Percentiles rank a stretch among this genome's conserved stretches.
Conservation (phyloP, 225 moss, liverwort and hornwort genomes). For the Climacium dendroides region DNA sequence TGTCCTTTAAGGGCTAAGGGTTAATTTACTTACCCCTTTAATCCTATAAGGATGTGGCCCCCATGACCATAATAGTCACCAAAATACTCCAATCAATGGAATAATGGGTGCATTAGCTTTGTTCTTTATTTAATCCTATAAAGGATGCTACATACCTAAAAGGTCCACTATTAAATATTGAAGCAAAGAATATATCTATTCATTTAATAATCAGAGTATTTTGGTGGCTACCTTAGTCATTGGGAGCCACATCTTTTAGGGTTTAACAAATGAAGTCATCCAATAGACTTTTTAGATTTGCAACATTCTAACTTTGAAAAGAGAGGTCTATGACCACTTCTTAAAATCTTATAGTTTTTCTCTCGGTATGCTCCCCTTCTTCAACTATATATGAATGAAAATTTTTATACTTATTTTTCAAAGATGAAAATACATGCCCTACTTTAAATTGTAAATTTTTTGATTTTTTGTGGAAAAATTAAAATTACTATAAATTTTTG, state of each 20-base stretch:
- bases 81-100: neutral
- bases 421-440: accelerated
- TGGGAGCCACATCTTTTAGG: accelerated
- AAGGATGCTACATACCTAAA: accelerated
- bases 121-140: accelerated
- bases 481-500: neutral
- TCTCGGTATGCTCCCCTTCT: neutral
- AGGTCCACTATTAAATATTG: neutral
- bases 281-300: accelerated
- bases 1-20: no score
- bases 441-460: accelerated
- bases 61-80: neutral
- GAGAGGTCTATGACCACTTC: accelerated
- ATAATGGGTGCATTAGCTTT: neutral
- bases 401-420: neutral
- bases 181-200: neutral
- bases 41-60: no score
- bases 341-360: neutral
- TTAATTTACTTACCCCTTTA: neutral
- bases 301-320: accelerated
- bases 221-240: neutral
- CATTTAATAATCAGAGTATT: accelerated
- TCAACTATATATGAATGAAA: neutral
- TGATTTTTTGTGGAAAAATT: neutral
- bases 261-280: neutral